These are phyloP conservation scores for Scheffersomyces titani DNA, from an alignment of 1,139 yeast genomes.

Conservation along the genomic window DNA sequence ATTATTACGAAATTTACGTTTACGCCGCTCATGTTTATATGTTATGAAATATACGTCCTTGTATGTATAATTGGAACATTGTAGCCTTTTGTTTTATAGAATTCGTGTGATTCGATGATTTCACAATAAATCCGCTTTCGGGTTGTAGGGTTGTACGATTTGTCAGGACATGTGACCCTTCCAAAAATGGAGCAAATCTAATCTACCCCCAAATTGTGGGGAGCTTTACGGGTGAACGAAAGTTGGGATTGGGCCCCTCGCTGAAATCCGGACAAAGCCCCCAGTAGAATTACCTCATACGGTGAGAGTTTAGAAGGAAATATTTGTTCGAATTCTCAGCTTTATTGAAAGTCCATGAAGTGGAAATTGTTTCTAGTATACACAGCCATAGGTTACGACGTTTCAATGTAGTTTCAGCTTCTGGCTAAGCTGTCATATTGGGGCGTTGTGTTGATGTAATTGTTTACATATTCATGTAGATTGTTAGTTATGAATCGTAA, in stretches of 20 bases:
- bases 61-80: not conserved
- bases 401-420: constrained; percentile 1
- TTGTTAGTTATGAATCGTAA: constrained; percentile 54
- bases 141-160: not conserved
- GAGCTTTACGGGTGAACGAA: not conserved
- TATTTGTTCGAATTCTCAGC: not conserved
- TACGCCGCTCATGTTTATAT: constrained; percentile 3
- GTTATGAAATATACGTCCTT: constrained; percentile 1
- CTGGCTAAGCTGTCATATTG: constrained; percentile 54
- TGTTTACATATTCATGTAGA: constrained; percentile 46
- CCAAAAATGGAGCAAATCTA: not conserved
- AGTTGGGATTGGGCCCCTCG: not conserved
- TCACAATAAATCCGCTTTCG: not conserved
- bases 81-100: not conserved
- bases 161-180: not conserved
- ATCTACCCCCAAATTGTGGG: not conserved
- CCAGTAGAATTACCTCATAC: not conserved
- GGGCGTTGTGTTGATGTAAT: constrained; percentile 60
- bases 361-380: not conserved
- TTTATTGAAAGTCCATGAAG: not conserved
- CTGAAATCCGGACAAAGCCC: not conserved
- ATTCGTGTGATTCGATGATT: not conserved
- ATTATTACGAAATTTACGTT: constrained; percentile 1
- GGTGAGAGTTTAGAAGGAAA: not conserved
- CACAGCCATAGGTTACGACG: not conserved